Base-by-base conservation (phyloP, 768 basidiomycete species). In the Mycena epipterygia region DNA sequence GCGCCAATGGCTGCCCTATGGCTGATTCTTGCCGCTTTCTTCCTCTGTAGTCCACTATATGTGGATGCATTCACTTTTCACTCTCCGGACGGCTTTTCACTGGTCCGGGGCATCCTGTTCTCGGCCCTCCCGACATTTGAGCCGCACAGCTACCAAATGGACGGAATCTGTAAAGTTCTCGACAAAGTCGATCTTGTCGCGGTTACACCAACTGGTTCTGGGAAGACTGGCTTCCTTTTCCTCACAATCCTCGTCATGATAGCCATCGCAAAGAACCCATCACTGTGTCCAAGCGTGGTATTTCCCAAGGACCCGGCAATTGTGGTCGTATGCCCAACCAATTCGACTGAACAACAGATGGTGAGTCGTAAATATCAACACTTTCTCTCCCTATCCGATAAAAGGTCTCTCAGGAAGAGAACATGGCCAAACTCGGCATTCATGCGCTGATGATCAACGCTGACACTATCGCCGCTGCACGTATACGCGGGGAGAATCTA, bases 371-470 rank as follows among this genome's bases (percentile, higher is more conserved):
- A n/a, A 53, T 3, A 3, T 32, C 29, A 16, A 9, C 17, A 33
- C 27, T 32, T 30, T 30, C 3, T 17, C 32, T 19, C 17, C 23
- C 17, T 27, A 8, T 19, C 8, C 6, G 8, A 27, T 32, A 19
- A 19, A 23, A 5, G 5, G 25, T 29, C 17, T 29, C n/a, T 17
- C 27, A 53, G 51, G 51, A 53, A 5, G 29, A 53, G 51, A 53
- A 71, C 42, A 60, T 59, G 48, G 30, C 37, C 30, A 49, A 41
- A 51, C 37, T 76, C 23, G 75, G 76, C 11, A 52, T 81, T 37
- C 60, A 49, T 3, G 73, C 73, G 2, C 30, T 76, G 16, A 71
- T 67, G 14, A 73, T 79, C 21, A 79, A 77, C 67, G 52, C 67
- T 4, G 72, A 79, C 49, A 74, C 73, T 13, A 21, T 68, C 9